These are phyloP conservation scores for Helicocarpus griseus DNA, from an alignment of 2,329 filamentous ascomycete genomes.

Conservation along the genomic window DNA sequence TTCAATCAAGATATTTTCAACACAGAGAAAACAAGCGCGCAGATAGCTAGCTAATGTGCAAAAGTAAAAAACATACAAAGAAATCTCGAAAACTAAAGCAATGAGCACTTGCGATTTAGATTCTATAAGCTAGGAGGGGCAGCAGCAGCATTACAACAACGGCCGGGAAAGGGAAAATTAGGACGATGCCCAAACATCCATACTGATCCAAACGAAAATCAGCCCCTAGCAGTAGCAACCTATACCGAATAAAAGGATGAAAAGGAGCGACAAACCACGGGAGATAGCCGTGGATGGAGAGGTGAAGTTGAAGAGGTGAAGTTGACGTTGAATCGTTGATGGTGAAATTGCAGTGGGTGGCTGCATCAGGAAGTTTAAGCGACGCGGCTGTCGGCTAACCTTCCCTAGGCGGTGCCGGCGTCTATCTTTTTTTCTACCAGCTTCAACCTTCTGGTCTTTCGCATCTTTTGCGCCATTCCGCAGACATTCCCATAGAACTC, in stretches of 20 bases:
- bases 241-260: background rate
- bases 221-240: background rate
- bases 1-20: background rate
- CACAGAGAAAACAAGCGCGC: background rate
- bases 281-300: background rate
- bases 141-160: background rate
- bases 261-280: background rate
- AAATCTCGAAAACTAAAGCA: background rate
- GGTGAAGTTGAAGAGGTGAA: background rate
- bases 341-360: background rate
- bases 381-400: slow-evolving; percentile 19
- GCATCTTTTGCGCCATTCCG: slow-evolving; percentile 8
- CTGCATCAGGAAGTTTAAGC: slow-evolving; percentile 15
- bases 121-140: slow-evolving; percentile 1
- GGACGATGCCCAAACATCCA: background rate
- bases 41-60: background rate
- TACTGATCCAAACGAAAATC: background rate
- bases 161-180: background rate
- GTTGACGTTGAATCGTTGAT: background rate
- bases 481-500: slow-evolving; percentile 9
- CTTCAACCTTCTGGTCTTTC: background rate
- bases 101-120: background rate
- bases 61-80: background rate
- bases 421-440: slow-evolving; percentile 14
- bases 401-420: slow-evolving; percentile 17